Evolutionary conservation across 768 basidiomycete genomes (phyloP), one percentile per base, ranked within the genome.

Genomic region (Fomitopsis pulvina): DNA sequence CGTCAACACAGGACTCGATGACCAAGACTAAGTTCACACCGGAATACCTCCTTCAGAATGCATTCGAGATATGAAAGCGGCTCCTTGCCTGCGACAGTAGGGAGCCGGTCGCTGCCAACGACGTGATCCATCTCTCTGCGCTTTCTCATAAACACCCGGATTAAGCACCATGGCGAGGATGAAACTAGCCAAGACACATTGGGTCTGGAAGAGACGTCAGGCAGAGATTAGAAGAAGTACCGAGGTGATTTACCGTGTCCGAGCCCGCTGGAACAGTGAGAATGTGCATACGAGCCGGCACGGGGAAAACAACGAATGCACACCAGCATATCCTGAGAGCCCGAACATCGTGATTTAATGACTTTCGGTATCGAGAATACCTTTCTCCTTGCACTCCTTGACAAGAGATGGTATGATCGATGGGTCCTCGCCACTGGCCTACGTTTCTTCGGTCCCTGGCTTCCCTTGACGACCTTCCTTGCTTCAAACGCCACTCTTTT

Each of bases 41-140:
- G 37, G 45, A 51, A 48, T 7, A 57, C 55, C 37, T 61, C 57
- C 41, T 47, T 57, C 24, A 61, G 21, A 22, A 61, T 45, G 24
- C 42, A 45, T 12, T 55, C 54, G 25, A 61, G 38, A 48, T 61
- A 61, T 2, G 60, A 58, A 12, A 61, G 53, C 24, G 48, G 43
- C 11, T 51, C 53, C 37, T 47, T 41, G 40, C 62, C 62, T 18
- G 55, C 59, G 21, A 60, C 48, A 11, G 57, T 52, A 7, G 55
- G 53, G 12, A 59, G 44, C 1, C 73, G 61, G 42, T 68, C 67
- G 9, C 34, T 43, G 16, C 74, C 74, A 11, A 72, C 56, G 3
- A 72, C 69, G 2, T 57, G 50, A 50, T 74, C 72, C 1, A 76
- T 61, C 50, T 76, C 75, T 62, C 41, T 74, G 72, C 14, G 72